A percentile compares a stretch with the other conserved stretches of the same genome.
These are phyloP conservation scores for Zygnema cylindricum DNA, from an alignment of 139 green algal species.

Conservation along the genomic window DNA sequence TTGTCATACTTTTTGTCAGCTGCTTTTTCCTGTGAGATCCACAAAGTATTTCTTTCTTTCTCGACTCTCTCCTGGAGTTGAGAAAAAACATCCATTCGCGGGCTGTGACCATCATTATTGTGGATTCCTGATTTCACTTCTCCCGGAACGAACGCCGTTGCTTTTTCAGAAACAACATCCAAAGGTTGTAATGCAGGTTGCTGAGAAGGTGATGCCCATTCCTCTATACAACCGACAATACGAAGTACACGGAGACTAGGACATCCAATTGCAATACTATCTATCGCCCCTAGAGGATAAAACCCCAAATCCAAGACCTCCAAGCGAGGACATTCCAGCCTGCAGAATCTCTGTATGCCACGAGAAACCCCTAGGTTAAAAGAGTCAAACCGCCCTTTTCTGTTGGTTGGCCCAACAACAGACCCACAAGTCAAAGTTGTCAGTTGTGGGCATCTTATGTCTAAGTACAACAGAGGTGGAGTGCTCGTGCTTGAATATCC, in stretches of 20 bases:
- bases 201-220: not conserved
- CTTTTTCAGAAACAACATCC: no score
- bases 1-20: not conserved
- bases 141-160: no score
- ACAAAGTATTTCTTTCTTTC: no score
- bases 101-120: no score
- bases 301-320: not conserved
- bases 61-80: no score
- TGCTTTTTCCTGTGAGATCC: no score
- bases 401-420: not conserved
- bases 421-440: constrained; percentile 3
- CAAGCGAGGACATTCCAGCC: constrained; percentile 5
- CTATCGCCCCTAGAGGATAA: not conserved
- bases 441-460: constrained; percentile 13
- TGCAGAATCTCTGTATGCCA: constrained; percentile 17
- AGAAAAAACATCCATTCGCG: no score
- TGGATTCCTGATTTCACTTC: no score
- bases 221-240: not conserved
- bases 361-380: not conserved
- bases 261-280: constrained; percentile 12
- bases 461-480: constrained; percentile 15
- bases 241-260: constrained; percentile 6
- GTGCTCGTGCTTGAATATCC: not conserved
- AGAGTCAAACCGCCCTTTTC: not conserved
- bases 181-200: no score